These are phyloP conservation scores for Carex cristatella DNA, from an alignment of 176 grass and related monocot species.

Conservation along the genomic window DNA sequence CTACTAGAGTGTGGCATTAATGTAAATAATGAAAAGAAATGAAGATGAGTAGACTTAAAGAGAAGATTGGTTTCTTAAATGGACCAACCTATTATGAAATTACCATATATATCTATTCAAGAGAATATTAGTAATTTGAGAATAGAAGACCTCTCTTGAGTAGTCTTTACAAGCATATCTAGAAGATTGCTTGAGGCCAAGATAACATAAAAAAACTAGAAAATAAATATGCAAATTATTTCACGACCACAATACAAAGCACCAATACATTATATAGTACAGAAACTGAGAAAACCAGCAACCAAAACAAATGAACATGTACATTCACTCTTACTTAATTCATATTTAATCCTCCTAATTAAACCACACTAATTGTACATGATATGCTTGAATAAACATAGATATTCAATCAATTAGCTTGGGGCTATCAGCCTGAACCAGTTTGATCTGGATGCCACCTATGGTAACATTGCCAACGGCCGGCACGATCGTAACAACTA, in stretches of 20 bases:
- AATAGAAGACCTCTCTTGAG: too few relatives aligned
- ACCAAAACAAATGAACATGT: neutral
- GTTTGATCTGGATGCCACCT: neutral
- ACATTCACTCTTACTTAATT: neutral
- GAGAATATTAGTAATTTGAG: too few relatives aligned
- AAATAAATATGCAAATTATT: neutral
- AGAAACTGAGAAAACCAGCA: neutral
- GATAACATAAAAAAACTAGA: neutral
- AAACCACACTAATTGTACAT: neutral
- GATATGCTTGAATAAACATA: neutral
- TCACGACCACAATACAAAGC: neutral
- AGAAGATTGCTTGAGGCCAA: too few relatives aligned
- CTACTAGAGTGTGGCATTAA: too few relatives aligned
- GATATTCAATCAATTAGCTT: neutral
- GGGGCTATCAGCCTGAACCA: conserved; percentile 16
- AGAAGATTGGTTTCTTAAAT: too few relatives aligned
- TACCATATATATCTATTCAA: too few relatives aligned
- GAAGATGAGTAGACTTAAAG: too few relatives aligned
- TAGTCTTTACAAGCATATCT: too few relatives aligned
- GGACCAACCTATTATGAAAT: too few relatives aligned
- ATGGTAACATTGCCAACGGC: conserved; percentile 26
- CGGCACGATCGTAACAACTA: conserved; percentile 42
- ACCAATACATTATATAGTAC: neutral
- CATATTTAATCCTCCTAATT: neutral
- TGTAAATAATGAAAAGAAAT: too few relatives aligned